Evolutionary conservation across 2,329 filamentous ascomycete genomes (phyloP).

Genomic region (Paradendryphiella salina): DNA sequence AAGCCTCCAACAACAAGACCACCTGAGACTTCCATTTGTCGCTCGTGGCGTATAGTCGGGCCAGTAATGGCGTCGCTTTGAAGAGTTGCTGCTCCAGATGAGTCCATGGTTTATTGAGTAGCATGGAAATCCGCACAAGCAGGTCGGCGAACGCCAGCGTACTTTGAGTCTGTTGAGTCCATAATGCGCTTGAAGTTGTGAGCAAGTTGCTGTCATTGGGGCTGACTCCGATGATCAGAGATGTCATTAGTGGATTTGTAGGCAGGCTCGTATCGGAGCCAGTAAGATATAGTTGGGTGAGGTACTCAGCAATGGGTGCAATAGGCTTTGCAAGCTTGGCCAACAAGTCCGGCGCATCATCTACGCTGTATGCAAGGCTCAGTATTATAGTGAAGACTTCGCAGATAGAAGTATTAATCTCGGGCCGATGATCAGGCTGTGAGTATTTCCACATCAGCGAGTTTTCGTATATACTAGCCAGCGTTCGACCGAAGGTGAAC

Average conservation of each 20-base stretch:
- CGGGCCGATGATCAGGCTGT: conserved; percentile 66
- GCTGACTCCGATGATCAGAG: conserved; percentile 61
- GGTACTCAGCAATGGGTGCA: conserved; percentile 71
- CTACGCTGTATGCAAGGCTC: conserved; percentile 73
- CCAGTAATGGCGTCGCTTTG: conserved; percentile 74
- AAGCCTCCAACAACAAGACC: conserved; percentile 69
- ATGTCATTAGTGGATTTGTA: conserved; percentile 74
- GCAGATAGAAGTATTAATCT: conserved; percentile 69
- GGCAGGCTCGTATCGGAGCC: conserved; percentile 69
- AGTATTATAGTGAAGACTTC: conserved; percentile 72
- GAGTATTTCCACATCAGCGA: conserved; percentile 84
- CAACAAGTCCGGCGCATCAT: conserved; percentile 57
- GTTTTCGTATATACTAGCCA: conserved; percentile 84
- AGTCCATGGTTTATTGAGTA: conserved; percentile 64
- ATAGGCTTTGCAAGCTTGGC: conserved; percentile 65
- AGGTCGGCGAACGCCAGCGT: conserved; percentile 69
- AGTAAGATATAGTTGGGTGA: conserved; percentile 76
- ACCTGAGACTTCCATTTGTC: conserved; percentile 68
- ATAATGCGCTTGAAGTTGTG: conserved; percentile 39
- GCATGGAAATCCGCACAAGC: conserved; percentile 70
- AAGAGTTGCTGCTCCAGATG: conserved; percentile 78
- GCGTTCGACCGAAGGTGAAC: conserved; percentile 71
- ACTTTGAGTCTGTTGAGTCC: conserved; percentile 65
- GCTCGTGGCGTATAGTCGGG: conserved; percentile 72
- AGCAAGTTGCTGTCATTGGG: conserved; percentile 52